Conservation (phyloP, 2,329 filamentous ascomycete species). For the Diaporthe caulivora region DNA sequence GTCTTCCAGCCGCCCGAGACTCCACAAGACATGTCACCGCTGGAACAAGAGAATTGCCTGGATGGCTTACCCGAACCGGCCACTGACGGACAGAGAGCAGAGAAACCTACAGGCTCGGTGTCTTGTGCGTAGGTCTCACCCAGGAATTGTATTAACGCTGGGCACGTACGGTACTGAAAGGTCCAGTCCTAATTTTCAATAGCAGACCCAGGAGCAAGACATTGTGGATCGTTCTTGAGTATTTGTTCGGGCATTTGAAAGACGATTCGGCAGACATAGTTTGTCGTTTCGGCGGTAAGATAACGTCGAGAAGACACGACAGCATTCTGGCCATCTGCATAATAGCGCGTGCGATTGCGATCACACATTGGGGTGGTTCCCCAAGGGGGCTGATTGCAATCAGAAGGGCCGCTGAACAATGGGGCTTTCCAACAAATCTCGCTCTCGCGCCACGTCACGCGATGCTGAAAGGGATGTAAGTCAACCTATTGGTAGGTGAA, state of each 20-base stretch:
- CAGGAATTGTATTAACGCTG: background rate
- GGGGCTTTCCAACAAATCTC: background rate
- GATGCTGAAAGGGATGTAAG: background rate
- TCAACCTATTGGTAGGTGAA: constrained; percentile 15
- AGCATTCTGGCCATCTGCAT: too few relatives aligned
- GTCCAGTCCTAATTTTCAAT: background rate
- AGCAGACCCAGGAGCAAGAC: too few relatives aligned
- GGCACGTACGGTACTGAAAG: background rate
- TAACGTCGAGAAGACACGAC: too few relatives aligned
- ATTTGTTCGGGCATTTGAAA: too few relatives aligned
- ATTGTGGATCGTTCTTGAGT: too few relatives aligned
- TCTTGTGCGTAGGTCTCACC: constrained; percentile 36
- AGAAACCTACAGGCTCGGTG: constrained; percentile 35
- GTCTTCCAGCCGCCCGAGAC: constrained; percentile 22
- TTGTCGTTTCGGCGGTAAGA: too few relatives aligned
- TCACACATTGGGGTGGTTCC: background rate
- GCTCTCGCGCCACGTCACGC: constrained; percentile 7
- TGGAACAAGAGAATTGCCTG: constrained; percentile 28
- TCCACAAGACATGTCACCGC: constrained; percentile 29
- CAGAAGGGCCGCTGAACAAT: too few relatives aligned
- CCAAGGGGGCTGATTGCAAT: too few relatives aligned
- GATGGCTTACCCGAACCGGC: constrained; percentile 37
- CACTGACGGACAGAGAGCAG: constrained; percentile 20
- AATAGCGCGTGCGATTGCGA: background rate
- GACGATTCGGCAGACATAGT: background rate